These are phyloP conservation scores for Epicoccum sorghinum DNA, from an alignment of 2,329 filamentous ascomycete genomes.

Conservation along the genomic window DNA sequence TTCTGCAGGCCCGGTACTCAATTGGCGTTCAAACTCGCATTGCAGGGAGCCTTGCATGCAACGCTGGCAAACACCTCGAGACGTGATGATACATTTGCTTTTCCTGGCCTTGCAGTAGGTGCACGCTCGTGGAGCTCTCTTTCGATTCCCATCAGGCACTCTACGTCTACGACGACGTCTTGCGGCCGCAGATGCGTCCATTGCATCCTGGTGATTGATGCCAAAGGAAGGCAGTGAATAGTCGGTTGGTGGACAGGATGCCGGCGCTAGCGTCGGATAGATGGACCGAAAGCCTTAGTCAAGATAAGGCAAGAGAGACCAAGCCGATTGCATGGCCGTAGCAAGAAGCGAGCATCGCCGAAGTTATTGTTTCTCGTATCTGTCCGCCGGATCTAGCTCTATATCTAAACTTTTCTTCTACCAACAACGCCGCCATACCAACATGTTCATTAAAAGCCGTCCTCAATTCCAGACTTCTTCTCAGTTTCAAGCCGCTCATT, in stretches of 20 bases:
- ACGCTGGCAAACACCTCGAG: conserved; percentile 1
- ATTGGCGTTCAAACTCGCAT: conserved; percentile 2
- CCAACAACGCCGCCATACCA: not conserved
- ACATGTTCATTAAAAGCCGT: conserved; percentile 53
- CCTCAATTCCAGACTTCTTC: conserved; percentile 54
- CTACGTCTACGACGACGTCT: conserved; percentile 5
- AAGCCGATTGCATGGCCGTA: not conserved
- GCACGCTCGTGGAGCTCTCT: conserved; percentile 4
- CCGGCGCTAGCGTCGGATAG: not conserved
- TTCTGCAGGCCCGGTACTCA: not conserved
- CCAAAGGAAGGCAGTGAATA: not conserved
- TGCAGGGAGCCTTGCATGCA: conserved; percentile 1
- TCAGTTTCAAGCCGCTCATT: conserved; percentile 57
- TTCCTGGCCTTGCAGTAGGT: conserved; percentile 6
- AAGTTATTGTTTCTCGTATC: not conserved
- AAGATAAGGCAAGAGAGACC: not conserved
- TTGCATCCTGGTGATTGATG: conserved; percentile 1
- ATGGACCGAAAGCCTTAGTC: too few species aligned
- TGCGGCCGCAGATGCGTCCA: conserved; percentile 1
- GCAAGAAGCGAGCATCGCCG: not conserved
- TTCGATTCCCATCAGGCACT: not conserved
- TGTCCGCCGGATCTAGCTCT: conserved; percentile 4
- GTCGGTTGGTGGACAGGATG: not conserved
- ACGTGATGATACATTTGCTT: conserved; percentile 10
- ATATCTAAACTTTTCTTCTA: not conserved